Conservation (phyloP, 139 green algal species). For the Tetradesmus lagerheimii region DNA sequence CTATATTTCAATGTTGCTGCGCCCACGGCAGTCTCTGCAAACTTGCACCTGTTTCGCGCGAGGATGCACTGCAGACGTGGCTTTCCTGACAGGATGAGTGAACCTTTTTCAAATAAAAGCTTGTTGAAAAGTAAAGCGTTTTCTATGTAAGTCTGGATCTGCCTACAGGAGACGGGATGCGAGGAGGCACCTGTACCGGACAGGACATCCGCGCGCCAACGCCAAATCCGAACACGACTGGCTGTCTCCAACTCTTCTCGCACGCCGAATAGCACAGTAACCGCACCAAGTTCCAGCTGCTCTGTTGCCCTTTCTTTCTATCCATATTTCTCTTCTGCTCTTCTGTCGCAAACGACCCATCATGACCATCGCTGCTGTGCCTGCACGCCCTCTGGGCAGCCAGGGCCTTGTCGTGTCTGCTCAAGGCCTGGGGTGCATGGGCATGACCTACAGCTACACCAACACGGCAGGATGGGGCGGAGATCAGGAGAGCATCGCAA, state of each 20-base stretch:
- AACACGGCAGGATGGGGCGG: slow-evolving; percentile 29
- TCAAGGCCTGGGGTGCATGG: slow-evolving; percentile 59
- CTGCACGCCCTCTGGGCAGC: slow-evolving; percentile 23
- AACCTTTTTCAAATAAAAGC: too few relatives aligned
- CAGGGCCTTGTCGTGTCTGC: slow-evolving; percentile 53
- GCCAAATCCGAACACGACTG: too few relatives aligned
- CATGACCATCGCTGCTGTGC: slow-evolving; percentile 36
- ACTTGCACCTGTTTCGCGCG: neutral
- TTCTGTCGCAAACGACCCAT: neutral
- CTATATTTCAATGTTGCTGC: too few relatives aligned
- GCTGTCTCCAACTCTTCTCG: too few relatives aligned
- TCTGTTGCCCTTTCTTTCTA: neutral
- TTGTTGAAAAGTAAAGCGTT: neutral
- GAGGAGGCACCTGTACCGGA: neutral
- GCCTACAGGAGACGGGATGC: neutral
- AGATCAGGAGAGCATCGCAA: slow-evolving; percentile 54
- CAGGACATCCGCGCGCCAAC: neutral
- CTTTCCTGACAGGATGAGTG: neutral
- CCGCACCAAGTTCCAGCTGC: neutral
- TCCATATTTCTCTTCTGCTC: neutral
- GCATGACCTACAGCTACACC: slow-evolving; percentile 46
- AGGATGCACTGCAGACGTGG: neutral
- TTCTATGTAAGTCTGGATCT: neutral
- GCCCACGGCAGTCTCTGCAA: neutral
- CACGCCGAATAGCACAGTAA: too few relatives aligned